Evolutionary conservation across 2,329 filamentous ascomycete genomes (phyloP).

Genomic region (Knufia petricola): DNA sequence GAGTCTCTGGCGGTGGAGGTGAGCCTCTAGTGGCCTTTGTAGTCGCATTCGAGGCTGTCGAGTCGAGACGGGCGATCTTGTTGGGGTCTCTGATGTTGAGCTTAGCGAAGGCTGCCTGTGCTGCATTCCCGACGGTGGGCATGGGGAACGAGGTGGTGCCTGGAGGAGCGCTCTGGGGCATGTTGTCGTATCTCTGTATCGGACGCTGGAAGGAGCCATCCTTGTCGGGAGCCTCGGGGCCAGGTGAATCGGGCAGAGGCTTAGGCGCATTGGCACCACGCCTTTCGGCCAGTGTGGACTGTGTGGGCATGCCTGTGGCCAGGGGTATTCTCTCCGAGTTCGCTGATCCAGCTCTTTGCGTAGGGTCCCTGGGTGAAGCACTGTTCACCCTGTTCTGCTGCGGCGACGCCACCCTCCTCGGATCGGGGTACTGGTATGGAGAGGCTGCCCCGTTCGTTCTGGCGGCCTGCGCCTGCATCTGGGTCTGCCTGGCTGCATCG

Average conservation of each 20-base stretch:
- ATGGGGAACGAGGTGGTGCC: slow-evolving; percentile 4
- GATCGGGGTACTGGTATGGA: slow-evolving; percentile 40
- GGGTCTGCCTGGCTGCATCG: slow-evolving; percentile 41
- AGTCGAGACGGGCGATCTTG: slow-evolving; percentile 55
- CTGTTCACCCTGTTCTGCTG: slow-evolving; percentile 15
- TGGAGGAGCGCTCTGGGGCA: slow-evolving; percentile 12
- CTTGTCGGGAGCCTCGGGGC: slow-evolving; percentile 63
- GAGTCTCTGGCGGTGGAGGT: slow-evolving; percentile 88
- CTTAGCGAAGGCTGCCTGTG: slow-evolving; percentile 22
- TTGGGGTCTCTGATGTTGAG: slow-evolving; percentile 44
- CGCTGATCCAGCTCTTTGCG: slow-evolving; percentile 31
- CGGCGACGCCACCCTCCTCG: slow-evolving; percentile 21
- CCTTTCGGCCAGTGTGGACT: slow-evolving; percentile 63
- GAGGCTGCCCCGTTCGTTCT: slow-evolving; percentile 29
- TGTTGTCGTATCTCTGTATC: slow-evolving; percentile 30
- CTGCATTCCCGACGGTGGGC: slow-evolving; percentile 17
- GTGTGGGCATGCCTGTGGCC: slow-evolving; percentile 38
- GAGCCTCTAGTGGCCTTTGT: slow-evolving; percentile 86
- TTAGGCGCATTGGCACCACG: slow-evolving; percentile 66
- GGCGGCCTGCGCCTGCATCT: slow-evolving; percentile 27
- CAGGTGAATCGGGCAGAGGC: slow-evolving; percentile 72
- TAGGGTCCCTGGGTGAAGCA: slow-evolving; percentile 11
- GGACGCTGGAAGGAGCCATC: slow-evolving; percentile 68
- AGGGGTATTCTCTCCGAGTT: slow-evolving; percentile 31
- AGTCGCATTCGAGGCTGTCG: slow-evolving; percentile 86